Evolutionary conservation across 257 asterid genomes (phyloP).

Genomic region (Marsdenia floribunda): DNA sequence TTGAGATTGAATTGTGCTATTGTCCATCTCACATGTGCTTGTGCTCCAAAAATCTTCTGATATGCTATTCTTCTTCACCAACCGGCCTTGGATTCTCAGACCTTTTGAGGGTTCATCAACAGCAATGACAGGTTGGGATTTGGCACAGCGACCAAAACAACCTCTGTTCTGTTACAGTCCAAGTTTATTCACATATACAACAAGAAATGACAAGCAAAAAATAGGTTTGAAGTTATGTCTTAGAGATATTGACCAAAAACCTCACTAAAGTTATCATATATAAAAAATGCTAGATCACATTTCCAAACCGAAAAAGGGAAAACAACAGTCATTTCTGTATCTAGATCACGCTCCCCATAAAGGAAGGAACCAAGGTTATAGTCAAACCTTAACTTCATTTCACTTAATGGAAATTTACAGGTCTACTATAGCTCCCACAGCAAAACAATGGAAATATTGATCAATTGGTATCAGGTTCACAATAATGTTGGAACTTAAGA

Average conservation of each 20-base stretch:
- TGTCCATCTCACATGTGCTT: constrained; percentile 80
- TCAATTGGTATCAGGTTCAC: background rate
- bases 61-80: constrained; percentile 47
- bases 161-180: constrained; percentile 96
- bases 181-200: constrained; percentile 47
- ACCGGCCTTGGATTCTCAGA: constrained; percentile 57
- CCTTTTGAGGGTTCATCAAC: constrained; percentile 77
- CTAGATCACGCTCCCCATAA: background rate
- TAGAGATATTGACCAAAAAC: background rate
- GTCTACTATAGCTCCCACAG: background rate
- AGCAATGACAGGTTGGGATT: constrained; percentile 63
- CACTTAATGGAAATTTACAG: background rate
- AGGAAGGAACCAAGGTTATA: background rate
- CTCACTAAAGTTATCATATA: background rate
- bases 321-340: background rate
- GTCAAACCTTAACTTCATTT: background rate
- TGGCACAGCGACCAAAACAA: constrained; percentile 83
- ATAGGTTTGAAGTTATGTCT: constrained; percentile 11
- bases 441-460: background rate
- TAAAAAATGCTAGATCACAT: too few relatives aligned
- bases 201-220: constrained; percentile 18
- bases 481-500: background rate
- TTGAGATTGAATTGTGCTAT: constrained; percentile 73
- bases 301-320: background rate
- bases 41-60: constrained; percentile 83